phyloP scores from a whole-genome alignment of 257 asterid genomes.

The Leptodermis oblonga region DNA sequence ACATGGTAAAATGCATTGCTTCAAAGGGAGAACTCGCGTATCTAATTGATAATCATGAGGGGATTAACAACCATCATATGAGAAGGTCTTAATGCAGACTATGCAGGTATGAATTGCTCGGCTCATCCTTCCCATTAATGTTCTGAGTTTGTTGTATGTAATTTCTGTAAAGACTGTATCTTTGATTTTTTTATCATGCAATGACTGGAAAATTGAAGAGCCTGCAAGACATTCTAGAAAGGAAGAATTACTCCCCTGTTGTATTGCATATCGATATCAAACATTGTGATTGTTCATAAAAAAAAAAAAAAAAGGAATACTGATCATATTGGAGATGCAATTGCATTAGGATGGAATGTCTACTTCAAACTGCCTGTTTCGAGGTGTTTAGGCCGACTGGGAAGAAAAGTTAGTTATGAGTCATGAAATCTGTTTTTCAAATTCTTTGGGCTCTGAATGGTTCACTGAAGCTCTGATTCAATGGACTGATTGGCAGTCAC shows the following conservation, averaged over 20 bases:
- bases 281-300: too few relatives aligned
- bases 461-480: background rate
- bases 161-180: background rate
- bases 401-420: background rate
- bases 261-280: background rate
- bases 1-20: background rate
- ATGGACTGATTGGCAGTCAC: constrained; percentile 10
- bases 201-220: background rate
- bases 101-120: background rate
- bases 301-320: too few relatives aligned
- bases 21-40: background rate
- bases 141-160: background rate
- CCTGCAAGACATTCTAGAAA: background rate
- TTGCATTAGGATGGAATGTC: background rate
- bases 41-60: background rate
- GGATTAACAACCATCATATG: background rate
- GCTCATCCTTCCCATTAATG: background rate
- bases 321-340: background rate
- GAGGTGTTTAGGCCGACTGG: background rate
- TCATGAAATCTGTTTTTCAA: background rate
- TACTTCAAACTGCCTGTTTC: background rate
- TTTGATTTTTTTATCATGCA: background rate
- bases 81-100: background rate
- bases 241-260: background rate
- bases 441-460: background rate